phyloP scores from a whole-genome alignment of 345 rosid species.

The Eucalyptus camaldulensis region DNA sequence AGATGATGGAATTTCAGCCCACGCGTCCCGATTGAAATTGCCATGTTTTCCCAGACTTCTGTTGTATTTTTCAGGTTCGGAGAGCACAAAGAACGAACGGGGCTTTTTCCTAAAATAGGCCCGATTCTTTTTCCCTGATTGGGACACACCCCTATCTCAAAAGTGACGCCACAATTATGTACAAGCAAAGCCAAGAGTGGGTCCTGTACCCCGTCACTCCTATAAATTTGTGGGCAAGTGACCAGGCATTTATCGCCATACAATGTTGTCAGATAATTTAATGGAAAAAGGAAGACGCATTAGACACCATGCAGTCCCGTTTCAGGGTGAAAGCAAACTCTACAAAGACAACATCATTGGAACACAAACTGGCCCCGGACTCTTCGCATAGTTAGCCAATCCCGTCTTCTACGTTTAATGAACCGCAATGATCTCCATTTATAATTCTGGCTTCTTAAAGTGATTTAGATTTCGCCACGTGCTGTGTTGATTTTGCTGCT shows the following conservation, averaged over 20 bases:
- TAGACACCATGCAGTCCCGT: rapidly evolving
- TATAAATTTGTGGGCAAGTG: neutral
- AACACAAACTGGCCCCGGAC: neutral
- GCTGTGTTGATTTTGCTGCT: neutral
- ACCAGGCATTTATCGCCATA: rapidly evolving
- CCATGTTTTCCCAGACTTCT: no score
- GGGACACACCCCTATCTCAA: neutral
- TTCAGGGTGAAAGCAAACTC: neutral
- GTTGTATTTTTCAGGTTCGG: no score
- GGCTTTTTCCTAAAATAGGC: no score
- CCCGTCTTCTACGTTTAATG: neutral
- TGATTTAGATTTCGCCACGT: neutral
- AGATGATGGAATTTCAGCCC: no score
- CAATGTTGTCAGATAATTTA: no score
- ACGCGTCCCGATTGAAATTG: no score
- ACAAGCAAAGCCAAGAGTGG: neutral
- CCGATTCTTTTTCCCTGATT: neutral
- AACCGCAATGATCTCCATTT: neutral
- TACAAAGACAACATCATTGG: neutral
- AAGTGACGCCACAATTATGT: neutral
- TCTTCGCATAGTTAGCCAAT: neutral
- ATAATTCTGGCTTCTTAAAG: neutral
- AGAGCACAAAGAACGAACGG: rapidly evolving
- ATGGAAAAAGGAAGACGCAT: neutral
- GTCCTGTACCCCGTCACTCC: no score